Conservation (phyloP, 345 rosid genomes). For the Syzygium aqueum region DNA sequence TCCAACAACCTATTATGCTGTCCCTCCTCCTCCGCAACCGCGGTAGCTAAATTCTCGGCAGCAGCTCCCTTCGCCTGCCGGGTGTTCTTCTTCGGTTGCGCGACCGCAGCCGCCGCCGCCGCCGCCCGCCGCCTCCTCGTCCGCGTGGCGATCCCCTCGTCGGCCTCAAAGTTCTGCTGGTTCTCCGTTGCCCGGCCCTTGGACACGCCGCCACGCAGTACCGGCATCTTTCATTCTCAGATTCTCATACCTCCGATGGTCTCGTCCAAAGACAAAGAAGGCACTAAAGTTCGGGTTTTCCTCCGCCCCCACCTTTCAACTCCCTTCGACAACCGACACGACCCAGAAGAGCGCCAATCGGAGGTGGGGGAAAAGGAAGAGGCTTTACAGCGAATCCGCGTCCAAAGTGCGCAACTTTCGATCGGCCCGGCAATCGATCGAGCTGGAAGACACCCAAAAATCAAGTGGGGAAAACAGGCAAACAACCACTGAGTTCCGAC, state of each 20-base stretch:
- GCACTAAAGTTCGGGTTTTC: neutral
- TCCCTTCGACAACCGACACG: neutral
- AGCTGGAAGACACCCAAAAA: neutral
- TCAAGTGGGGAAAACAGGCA: neutral
- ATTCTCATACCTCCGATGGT: neutral
- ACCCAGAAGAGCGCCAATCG: neutral
- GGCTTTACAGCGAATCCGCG: neutral
- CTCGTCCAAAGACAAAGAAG: neutral
- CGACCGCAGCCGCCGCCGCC: slow-evolving; percentile 24
- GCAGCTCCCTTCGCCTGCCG: slow-evolving; percentile 2
- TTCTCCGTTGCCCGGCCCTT: slow-evolving; percentile 14
- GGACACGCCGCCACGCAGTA: slow-evolving; percentile 29
- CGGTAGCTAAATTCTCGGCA: slow-evolving; percentile 3
- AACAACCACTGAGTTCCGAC: neutral
- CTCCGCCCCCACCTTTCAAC: neutral
- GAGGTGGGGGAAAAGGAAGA: neutral
- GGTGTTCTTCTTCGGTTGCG: neutral
- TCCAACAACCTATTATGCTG: neutral
- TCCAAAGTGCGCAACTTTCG: neutral
- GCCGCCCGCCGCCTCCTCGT: slow-evolving; percentile 36
- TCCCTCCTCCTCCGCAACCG: neutral
- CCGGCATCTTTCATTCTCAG: slow-evolving; percentile 45
- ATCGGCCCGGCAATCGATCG: neutral
- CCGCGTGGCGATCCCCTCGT: slow-evolving; percentile 28
- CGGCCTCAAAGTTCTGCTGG: neutral